A percentile compares a stretch with the other conserved stretches of the same genome.
These are phyloP conservation scores for Ganoderma lingzhi DNA, from an alignment of 1,284 basidiomycete genomes.

Conservation along the genomic window DNA sequence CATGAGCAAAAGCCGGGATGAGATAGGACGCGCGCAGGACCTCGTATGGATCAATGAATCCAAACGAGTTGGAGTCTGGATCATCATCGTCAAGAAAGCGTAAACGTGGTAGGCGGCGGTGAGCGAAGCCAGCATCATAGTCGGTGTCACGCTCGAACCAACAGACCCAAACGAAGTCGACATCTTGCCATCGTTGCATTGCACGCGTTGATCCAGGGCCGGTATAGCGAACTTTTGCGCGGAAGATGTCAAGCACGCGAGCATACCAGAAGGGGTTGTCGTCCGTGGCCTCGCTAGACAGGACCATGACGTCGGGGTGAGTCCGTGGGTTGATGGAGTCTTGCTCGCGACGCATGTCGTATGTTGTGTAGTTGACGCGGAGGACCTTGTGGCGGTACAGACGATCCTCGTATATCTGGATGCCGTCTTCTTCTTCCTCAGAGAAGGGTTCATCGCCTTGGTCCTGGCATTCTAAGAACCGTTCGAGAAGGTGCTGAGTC, in stretches of 20 bases:
- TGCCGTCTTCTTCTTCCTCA: conserved; percentile 18
- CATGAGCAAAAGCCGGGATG: too few species aligned
- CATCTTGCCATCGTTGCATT: conserved; percentile 10
- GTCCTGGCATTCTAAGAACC: background rate
- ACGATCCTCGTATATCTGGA: conserved; percentile 27
- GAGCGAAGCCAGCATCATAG: conserved; percentile 4
- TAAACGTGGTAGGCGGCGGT: conserved; percentile 7
- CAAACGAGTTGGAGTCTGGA: too few species aligned
- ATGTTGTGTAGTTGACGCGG: conserved; percentile 53
- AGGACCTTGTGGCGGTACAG: conserved; percentile 44
- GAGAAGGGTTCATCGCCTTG: conserved; percentile 15
- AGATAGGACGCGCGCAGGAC: too few species aligned
- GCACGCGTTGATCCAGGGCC: background rate
- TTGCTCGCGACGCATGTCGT: conserved; percentile 47
- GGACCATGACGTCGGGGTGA: conserved; percentile 46
- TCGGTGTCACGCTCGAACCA: conserved; percentile 26
- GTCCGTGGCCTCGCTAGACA: conserved; percentile 31
- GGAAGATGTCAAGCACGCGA: conserved; percentile 34
- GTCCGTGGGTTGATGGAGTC: conserved; percentile 48
- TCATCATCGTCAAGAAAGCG: background rate
- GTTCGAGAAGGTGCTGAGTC: background rate
- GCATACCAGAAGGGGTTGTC: conserved; percentile 36
- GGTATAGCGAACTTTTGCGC: conserved; percentile 29
- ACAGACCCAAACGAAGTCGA: conserved; percentile 47
- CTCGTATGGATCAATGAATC: too few species aligned